Base-by-base conservation (phyloP, 306 rosid genomes). In the Cyclanthera cordifolia region DNA sequence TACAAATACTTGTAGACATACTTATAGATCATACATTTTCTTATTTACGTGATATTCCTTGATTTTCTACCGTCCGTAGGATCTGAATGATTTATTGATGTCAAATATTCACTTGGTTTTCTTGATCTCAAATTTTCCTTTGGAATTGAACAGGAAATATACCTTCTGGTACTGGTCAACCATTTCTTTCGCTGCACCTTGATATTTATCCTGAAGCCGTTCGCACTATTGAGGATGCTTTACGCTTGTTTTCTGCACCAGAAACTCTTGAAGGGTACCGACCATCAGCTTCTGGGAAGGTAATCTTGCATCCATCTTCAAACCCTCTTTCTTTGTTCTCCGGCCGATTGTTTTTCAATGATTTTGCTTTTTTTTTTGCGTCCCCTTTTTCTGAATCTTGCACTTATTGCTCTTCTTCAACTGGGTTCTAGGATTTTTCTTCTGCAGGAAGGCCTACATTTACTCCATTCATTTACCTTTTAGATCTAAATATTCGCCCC, bases 181-280 rank as follows among this genome's bases (percentile, higher is more conserved):
- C 96, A 16, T 93, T 70, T 84, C 83, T 80, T 23, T 71, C 88
- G 80, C 94, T 93, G 71, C 99, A 90, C 75, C 96, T 93, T 65
- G 99, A 93, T 81, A 93, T 93, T 74, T 67, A 72, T 59, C 90
- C 85, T 75, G 91, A 93, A 10, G 79, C 87, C 28, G 95, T 90
- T 51, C 80, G 71, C 50, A 85, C 91, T 0, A 90, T 93, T 49
- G 95, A 89, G 81, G 91, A 90, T 79, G 99, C 99, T 13, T 75
- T 93, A 72, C 88, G 73, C 77, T 70, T 88, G 80, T 93, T 87
- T 84, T 86, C 94, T 79, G 95, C 86, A 19, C 87, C 87, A 34
- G 99, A 90, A 82, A 81, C 85, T 72, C 87, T 93, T 30, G 99
- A 93, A 82, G 99, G 96, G 32, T 93, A 90, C 76, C 86, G 90